Percentiles rank a stretch among this genome's conserved stretches.
phyloP scores from a whole-genome alignment of 345 rosid genomes.

The Populus tremula region DNA sequence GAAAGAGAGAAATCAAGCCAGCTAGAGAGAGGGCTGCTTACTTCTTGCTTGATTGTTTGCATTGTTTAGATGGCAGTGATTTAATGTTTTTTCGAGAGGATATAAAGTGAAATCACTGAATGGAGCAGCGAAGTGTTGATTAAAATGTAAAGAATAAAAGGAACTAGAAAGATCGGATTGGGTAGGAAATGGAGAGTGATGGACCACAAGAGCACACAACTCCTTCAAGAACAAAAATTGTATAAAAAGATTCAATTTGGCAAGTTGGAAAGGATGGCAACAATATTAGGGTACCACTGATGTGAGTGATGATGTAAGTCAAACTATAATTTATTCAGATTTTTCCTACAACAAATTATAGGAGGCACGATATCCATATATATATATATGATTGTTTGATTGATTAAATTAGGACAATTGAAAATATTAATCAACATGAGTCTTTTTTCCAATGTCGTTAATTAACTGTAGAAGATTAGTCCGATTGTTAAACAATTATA shows the following conservation, averaged over 20 bases:
- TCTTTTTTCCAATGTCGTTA: neutral
- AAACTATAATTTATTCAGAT: neutral
- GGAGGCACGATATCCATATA: neutral
- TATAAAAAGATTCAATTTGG: neutral
- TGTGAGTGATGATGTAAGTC: constrained; percentile 4
- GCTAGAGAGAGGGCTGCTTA: neutral
- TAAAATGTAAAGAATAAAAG: neutral
- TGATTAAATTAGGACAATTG: neutral
- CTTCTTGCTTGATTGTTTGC: neutral
- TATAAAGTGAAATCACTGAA: neutral
- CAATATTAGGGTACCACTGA: neutral
- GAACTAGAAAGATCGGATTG: neutral
- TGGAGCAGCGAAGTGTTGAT: neutral
- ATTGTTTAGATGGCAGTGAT: neutral
- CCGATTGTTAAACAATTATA: no score
- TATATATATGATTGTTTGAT: no score
- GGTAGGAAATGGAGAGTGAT: neutral
- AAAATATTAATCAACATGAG: neutral
- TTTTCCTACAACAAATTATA: neutral
- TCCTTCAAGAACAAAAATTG: neutral
- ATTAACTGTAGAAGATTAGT: no score
- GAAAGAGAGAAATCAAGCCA: neutral
- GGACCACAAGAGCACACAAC: constrained; percentile 3
- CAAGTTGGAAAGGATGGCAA: constrained; percentile 1
- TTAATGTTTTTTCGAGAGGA: neutral